phyloP scores from a whole-genome alignment of 371 early-diverging fungal species.

The Caulochytrium protostelioides region DNA sequence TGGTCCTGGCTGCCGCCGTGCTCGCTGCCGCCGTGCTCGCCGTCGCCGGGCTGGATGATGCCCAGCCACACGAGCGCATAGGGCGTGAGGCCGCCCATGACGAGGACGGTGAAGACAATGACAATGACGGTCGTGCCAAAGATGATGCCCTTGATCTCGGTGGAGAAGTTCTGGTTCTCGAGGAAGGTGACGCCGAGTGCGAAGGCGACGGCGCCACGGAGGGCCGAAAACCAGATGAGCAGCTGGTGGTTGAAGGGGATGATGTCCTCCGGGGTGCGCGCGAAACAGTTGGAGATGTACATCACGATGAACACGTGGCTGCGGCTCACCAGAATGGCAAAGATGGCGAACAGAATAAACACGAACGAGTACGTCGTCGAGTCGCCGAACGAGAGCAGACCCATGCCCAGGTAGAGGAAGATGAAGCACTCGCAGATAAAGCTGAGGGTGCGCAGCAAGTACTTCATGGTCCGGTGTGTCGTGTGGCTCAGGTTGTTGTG shows the following conservation, averaged over 20 bases:
- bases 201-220: conserved; percentile 31
- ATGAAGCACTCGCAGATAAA: conserved; percentile 25
- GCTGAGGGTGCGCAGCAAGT: conserved; percentile 16
- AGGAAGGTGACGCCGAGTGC: conserved; percentile 31
- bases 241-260: conserved; percentile 23
- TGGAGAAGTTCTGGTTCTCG: conserved; percentile 19
- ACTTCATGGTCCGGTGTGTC: conserved; percentile 10
- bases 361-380: conserved; percentile 17
- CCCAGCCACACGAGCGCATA: conserved; percentile 23
- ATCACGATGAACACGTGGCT: conserved; percentile 36
- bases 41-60: conserved; percentile 5
- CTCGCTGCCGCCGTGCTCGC: no score
- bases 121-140: conserved; percentile 30
- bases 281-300: conserved; percentile 15
- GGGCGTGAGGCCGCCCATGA: conserved; percentile 25
- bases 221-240: conserved; percentile 28
- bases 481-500: conserved; percentile 15
- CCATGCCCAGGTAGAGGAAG: conserved; percentile 28
- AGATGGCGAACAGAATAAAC: conserved; percentile 15
- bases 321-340: conserved; percentile 21
- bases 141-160: conserved; percentile 17
- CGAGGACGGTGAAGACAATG: conserved; percentile 20
- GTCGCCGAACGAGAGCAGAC: conserved; percentile 23
- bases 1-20: no score
- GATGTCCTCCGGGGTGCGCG: neutral